Percentiles rank a stretch among this genome's conserved stretches.
Evolutionary conservation across 169 alveolate genomes (phyloP).

Genomic region (Plasmodium inui): DNA sequence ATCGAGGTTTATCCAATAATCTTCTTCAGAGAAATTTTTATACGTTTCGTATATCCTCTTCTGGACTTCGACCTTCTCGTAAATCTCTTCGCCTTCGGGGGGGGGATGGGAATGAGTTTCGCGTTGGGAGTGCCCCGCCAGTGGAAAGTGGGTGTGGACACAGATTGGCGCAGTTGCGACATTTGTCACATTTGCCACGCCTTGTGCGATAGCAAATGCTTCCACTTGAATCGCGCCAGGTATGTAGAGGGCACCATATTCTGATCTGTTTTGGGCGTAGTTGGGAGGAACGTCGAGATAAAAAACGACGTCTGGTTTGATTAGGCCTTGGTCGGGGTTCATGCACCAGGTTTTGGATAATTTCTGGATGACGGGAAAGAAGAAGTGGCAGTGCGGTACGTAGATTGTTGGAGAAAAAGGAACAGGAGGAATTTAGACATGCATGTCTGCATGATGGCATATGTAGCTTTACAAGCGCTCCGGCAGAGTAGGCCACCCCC

Average conservation of each 20-base stretch:
- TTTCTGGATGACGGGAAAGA: slow-evolving; percentile 7
- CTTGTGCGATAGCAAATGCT: not conserved
- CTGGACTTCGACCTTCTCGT: slow-evolving; percentile 70
- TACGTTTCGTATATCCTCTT: slow-evolving; percentile 52
- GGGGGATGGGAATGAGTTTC: not conserved
- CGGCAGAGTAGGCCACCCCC: slow-evolving; percentile 96
- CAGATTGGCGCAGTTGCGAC: not conserved
- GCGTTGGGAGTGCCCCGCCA: not conserved
- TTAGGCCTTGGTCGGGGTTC: slow-evolving; percentile 74
- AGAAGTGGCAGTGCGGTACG: not conserved
- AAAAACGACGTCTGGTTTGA: slow-evolving; percentile 73
- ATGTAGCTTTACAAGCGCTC: slow-evolving; percentile 85
- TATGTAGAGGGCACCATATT: slow-evolving; percentile 34
- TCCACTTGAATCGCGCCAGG: not conserved
- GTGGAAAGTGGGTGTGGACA: not conserved
- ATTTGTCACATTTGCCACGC: not conserved
- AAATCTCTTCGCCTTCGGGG: slow-evolving; percentile 60
- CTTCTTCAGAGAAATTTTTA: slow-evolving; percentile 29
- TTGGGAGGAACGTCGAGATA: slow-evolving; percentile 63
- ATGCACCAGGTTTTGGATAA: slow-evolving; percentile 51
- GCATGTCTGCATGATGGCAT: not conserved
- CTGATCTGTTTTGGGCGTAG: slow-evolving; percentile 59
- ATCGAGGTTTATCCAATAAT: slow-evolving; percentile 70
- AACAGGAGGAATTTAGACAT: not conserved
- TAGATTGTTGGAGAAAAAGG: not conserved